These are phyloP conservation scores for Buxus sempervirens DNA, from an alignment of 164 flowering plant species.

Conservation along the genomic window DNA sequence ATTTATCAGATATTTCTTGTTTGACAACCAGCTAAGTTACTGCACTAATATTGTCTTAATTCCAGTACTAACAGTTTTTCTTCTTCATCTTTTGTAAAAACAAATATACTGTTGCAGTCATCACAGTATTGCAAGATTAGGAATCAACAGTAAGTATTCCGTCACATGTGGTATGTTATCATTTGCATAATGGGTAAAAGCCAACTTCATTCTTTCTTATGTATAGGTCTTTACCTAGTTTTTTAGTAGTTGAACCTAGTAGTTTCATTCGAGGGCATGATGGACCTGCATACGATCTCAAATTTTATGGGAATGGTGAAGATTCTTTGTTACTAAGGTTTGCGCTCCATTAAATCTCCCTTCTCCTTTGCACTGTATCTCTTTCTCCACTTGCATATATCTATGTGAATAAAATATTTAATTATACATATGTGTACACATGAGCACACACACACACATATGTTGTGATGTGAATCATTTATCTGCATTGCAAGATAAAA, in stretches of 20 bases:
- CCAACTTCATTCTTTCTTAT: background rate
- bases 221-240: constrained; percentile 28
- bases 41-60: background rate
- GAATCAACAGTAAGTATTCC: constrained; percentile 42
- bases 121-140: constrained; percentile 24
- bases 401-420: too few relatives aligned
- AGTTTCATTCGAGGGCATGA: constrained; percentile 63
- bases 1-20: background rate
- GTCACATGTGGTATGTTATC: background rate
- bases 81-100: background rate
- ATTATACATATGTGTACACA: too few relatives aligned
- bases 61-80: background rate
- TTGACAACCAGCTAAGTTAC: background rate
- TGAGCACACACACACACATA: too few relatives aligned
- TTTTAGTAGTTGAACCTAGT: constrained; percentile 53
- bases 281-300: constrained; percentile 93
- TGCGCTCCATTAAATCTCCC: background rate
- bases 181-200: background rate
- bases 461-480: too few relatives aligned
- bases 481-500: too few relatives aligned
- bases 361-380: too few relatives aligned
- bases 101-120: constrained; percentile 47
- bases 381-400: background rate
- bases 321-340: constrained; percentile 44
- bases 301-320: constrained; percentile 70